Conservation (phyloP, 768 basidiomycete species). For the Podaxis pistillaris region DNA sequence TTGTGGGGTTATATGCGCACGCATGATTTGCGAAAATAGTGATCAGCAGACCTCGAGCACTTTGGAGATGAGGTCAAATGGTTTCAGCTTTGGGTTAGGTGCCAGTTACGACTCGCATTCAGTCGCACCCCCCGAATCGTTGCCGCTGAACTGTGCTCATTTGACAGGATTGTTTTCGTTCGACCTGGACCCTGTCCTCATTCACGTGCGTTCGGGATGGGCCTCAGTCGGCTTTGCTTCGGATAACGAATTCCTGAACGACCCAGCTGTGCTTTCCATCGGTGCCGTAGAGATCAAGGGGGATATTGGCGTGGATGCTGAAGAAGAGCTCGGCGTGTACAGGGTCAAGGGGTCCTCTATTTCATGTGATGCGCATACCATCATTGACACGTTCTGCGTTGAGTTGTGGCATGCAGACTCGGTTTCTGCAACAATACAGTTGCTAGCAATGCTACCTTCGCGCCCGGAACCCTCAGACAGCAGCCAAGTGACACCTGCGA, state of each 20-base stretch:
- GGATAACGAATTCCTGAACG: slow-evolving; percentile 39
- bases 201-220: slow-evolving; percentile 46
- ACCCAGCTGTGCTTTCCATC: slow-evolving; percentile 54
- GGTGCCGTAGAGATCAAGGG: slow-evolving; percentile 58
- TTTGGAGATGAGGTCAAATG: slow-evolving; percentile 57
- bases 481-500: background rate
- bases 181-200: slow-evolving; percentile 49
- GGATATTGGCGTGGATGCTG: slow-evolving; percentile 44
- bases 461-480: slow-evolving; percentile 17
- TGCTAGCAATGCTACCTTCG: slow-evolving; percentile 40
- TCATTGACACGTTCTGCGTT: slow-evolving; percentile 26
- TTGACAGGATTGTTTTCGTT: slow-evolving; percentile 42
- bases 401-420: slow-evolving; percentile 33
- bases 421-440: slow-evolving; percentile 34
- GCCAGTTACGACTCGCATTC: slow-evolving; percentile 40
- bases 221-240: slow-evolving; percentile 26
- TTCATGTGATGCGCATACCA: slow-evolving; percentile 19
- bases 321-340: slow-evolving; percentile 33
- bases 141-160: slow-evolving; percentile 35
- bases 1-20: slow-evolving; percentile 48
- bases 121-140: slow-evolving; percentile 17
- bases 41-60: slow-evolving; percentile 43
- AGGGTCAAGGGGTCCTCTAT: slow-evolving; percentile 31
- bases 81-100: slow-evolving; percentile 36
- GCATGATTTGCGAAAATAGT: slow-evolving; percentile 48